A percentile compares a stretch with the other conserved stretches of the same genome.
These are phyloP conservation scores for Camellia lanceoleosa DNA, from an alignment of 148 eudicot species.

Conservation along the genomic window DNA sequence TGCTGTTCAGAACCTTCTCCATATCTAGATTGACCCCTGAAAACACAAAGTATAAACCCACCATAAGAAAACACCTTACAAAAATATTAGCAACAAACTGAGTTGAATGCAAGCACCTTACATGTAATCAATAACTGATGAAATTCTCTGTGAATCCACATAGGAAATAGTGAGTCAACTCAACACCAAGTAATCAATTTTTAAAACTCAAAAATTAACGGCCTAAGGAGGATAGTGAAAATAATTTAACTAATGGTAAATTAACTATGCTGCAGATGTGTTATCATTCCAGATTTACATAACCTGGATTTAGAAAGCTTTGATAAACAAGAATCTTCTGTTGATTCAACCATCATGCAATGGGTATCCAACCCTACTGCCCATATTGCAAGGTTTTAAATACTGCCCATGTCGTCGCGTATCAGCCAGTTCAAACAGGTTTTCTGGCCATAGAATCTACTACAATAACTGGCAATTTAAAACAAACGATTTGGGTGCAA, in stretches of 20 bases:
- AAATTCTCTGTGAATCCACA: slow-evolving; percentile 3
- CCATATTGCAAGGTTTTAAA: no score
- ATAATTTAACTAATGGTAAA: neutral
- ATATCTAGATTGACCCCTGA: slow-evolving; percentile 72
- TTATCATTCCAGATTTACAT: neutral
- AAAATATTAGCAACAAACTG: neutral
- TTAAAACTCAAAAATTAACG: neutral
- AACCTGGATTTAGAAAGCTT: neutral
- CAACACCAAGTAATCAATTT: neutral
- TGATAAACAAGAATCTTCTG: neutral
- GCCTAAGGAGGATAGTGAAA: neutral
- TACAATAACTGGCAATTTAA: neutral
- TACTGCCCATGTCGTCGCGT: no score
- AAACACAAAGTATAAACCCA: slow-evolving; percentile 11
- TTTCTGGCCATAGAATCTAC: neutral
- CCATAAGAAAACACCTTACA: neutral
- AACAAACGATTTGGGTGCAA: neutral
- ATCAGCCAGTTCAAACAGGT: no score
- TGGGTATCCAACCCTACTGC: neutral
- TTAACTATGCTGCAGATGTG: neutral
- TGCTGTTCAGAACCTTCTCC: slow-evolving; percentile 41
- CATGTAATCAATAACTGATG: slow-evolving; percentile 76
- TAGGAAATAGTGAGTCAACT: neutral
- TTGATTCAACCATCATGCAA: neutral
- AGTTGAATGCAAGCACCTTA: slow-evolving; percentile 17